Evolutionary conservation across 805 yeast genomes (phyloP).

Genomic region (Ogataea sp.): DNA sequence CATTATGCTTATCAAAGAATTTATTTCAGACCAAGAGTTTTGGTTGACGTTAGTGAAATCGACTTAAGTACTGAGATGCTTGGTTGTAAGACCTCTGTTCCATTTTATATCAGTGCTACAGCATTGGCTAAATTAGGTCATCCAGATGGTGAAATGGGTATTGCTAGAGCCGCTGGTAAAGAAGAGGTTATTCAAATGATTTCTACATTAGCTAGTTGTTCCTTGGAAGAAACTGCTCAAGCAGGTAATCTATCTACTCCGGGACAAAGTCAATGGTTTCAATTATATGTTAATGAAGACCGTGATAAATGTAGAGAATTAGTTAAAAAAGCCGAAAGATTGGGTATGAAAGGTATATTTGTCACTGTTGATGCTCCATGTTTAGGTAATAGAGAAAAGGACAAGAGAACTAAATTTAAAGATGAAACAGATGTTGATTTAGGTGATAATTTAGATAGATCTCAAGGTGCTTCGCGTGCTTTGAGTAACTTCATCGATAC

Average conservation of each 20-base stretch:
- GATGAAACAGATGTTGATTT: conserved; percentile 39
- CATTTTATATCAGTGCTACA: conserved; percentile 87
- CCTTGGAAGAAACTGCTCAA: conserved; percentile 79
- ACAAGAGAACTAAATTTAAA: conserved; percentile 19
- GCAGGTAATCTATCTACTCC: conserved; percentile 58
- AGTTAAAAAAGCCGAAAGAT: conserved; percentile 61
- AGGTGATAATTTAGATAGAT: conserved; percentile 45
- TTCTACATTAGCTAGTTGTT: conserved; percentile 83
- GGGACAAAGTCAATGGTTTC: conserved; percentile 80
- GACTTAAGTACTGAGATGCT: conserved; percentile 68
- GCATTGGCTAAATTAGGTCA: conserved; percentile 90
- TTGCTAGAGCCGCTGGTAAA: conserved; percentile 75
- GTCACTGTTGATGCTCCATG: conserved; percentile 93
- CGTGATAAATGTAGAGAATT: conserved; percentile 52
- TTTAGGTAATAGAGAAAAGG: conserved; percentile 72
- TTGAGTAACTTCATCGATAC: conserved; percentile 81
- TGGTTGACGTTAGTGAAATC: conserved; percentile 72
- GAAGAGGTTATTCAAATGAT: conserved; percentile 81
- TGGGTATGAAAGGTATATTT: conserved; percentile 76
- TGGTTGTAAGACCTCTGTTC: conserved; percentile 62
- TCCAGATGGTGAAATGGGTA: conserved; percentile 83
- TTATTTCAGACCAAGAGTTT: conserved; percentile 76
- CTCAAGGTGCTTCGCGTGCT: conserved; percentile 82
- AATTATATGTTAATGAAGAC: conserved; percentile 76
- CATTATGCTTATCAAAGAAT: conserved; percentile 84